Base-by-base conservation (phyloP, 2,329 filamentous ascomycete species). In the Xylariaceae sp. region DNA sequence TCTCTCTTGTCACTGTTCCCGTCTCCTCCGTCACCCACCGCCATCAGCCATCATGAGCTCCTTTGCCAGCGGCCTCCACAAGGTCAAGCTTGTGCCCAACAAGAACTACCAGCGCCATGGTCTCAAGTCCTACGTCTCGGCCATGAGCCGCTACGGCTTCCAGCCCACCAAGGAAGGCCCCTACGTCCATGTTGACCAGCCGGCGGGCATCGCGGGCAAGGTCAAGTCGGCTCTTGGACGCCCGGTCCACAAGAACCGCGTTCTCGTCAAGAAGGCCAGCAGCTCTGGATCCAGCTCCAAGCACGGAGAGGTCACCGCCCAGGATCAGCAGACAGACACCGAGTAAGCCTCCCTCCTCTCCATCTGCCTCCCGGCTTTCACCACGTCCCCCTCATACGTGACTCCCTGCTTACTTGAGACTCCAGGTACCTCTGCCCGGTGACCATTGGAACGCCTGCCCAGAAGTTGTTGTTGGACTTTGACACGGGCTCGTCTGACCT, bases 401-500 rank as follows among this genome's bases (percentile, higher is more conserved):
- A n/a, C n/a, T n/a, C n/a, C n/a, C 24, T 13, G 18, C 29, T 37
- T 2, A 38, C 15, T 34, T 12, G 56, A 80, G 42, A 77, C 83
- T 40, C 61, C 3, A 59, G 73, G 56, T 55, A 84, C 51, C 67
- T 84, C 15, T 78, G 72, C 30, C 65, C 72, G 19, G 72, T 85
- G 17, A 51, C 60, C 11, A 77, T 86, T 39, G 82, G 82, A 18
- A 79, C 72, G 2, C 80, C 80, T 12, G 56, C 67, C 2, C 80
- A 85, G 60, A 75, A 59, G 29, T 44, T 79, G 27, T 68, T 67
- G 42, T 55, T 84, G 11, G 72, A 83, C 49, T 83, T 85, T 40
- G 81, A 86, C 52, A 83, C 80, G 24, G 80, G 80, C 14, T 82
- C 77, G 9, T 69, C 78, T 14, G 81, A 85, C 60, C 64, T 82